Evolutionary conservation across 2,329 filamentous ascomycete genomes (phyloP).

Genomic region (Bipolaris sorokiniana): DNA sequence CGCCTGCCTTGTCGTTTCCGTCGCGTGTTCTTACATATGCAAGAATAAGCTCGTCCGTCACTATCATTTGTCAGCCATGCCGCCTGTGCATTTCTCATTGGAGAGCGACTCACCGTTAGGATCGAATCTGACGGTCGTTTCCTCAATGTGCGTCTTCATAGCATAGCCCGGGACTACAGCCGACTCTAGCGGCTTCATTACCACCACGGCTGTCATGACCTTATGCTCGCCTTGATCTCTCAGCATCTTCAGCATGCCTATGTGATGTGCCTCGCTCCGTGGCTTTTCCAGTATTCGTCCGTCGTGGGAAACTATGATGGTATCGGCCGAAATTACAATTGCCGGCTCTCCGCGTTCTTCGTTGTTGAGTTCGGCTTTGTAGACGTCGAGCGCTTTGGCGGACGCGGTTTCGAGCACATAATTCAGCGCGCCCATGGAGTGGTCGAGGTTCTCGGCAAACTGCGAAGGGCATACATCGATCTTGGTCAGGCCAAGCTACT

Average conservation of each 20-base stretch:
- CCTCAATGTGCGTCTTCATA: slow-evolving; percentile 80
- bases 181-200: slow-evolving; percentile 81
- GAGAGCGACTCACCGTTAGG: slow-evolving; percentile 51
- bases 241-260: slow-evolving; percentile 81
- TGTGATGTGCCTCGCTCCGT: slow-evolving; percentile 77
- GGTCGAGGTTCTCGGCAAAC: slow-evolving; percentile 84
- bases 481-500: slow-evolving; percentile 76
- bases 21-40: slow-evolving; percentile 83
- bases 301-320: slow-evolving; percentile 77
- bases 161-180: slow-evolving; percentile 85
- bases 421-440: slow-evolving; percentile 85
- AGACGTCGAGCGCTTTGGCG: slow-evolving; percentile 81
- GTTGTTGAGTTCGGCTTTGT: slow-evolving; percentile 64
- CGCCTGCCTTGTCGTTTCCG: slow-evolving; percentile 94
- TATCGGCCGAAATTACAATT: slow-evolving; percentile 89
- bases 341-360: slow-evolving; percentile 70
- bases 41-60: slow-evolving; percentile 82
- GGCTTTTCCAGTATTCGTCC: slow-evolving; percentile 93
- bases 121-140: slow-evolving; percentile 90
- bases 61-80: slow-evolving; percentile 32
- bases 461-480: slow-evolving; percentile 85
- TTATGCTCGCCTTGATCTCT: slow-evolving; percentile 79
- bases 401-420: slow-evolving; percentile 89
- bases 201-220: slow-evolving; percentile 84
- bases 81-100: too few relatives aligned